phyloP scores from a whole-genome alignment of 495 filamentous ascomycete species.

The Talaromyces ruber region DNA sequence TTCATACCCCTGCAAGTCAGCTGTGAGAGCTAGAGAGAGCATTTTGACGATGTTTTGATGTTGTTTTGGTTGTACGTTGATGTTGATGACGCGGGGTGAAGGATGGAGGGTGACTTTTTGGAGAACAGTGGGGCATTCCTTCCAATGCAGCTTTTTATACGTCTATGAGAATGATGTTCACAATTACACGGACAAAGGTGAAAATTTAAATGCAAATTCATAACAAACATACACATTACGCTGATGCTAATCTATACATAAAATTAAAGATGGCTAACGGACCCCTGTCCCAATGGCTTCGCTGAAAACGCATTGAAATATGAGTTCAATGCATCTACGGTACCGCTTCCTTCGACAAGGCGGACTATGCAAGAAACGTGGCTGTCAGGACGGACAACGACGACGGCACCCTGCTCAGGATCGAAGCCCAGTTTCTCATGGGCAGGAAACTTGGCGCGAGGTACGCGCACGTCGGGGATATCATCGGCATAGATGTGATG shows the following conservation, averaged over 20 bases:
- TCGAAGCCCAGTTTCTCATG: slow-evolving; percentile 83
- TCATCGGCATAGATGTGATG: slow-evolving; percentile 85
- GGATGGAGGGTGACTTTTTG: background rate
- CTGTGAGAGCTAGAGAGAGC: slow-evolving; percentile 70
- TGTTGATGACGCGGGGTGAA: background rate
- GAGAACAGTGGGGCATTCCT: background rate
- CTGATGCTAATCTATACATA: background rate
- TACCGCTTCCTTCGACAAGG: slow-evolving; percentile 65
- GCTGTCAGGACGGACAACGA: slow-evolving; percentile 78
- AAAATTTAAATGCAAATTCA: background rate
- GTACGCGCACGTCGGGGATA: slow-evolving; percentile 62
- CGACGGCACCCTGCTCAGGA: slow-evolving; percentile 62
- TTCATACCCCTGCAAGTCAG: slow-evolving; percentile 64
- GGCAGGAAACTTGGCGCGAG: slow-evolving; percentile 59
- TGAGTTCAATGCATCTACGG: slow-evolving; percentile 70
- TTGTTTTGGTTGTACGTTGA: background rate
- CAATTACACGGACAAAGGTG: background rate
- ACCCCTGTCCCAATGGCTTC: slow-evolving; percentile 31
- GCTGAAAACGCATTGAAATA: slow-evolving; percentile 67
- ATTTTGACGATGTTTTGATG: slow-evolving; percentile 33
- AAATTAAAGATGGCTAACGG: slow-evolving; percentile 31
- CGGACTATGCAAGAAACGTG: slow-evolving; percentile 71
- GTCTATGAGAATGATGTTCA: background rate
- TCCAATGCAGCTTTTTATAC: background rate
- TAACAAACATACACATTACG: background rate